Percentiles rank a stretch among this genome's conserved stretches.
Evolutionary conservation across 495 filamentous ascomycete species (phyloP).

Genomic region (Xylona heveae): DNA sequence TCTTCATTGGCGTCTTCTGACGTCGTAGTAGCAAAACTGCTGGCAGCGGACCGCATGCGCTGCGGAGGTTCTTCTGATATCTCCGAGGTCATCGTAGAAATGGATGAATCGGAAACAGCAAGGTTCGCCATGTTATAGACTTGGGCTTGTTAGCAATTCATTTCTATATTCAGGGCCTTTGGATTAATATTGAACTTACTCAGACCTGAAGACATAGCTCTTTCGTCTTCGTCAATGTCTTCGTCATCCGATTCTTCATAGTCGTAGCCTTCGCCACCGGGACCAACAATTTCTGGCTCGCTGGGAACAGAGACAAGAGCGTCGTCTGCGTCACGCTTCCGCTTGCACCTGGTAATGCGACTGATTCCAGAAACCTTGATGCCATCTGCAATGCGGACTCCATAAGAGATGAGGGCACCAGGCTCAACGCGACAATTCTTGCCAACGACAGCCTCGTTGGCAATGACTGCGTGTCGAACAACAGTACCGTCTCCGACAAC

Average conservation of each 20-base stretch:
- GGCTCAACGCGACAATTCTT: slow-evolving; percentile 41
- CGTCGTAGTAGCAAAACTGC: slow-evolving; percentile 28
- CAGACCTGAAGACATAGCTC: slow-evolving; percentile 27
- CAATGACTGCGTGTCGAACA: slow-evolving; percentile 57
- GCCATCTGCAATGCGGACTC: slow-evolving; percentile 45
- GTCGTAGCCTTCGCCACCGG: slow-evolving; percentile 23
- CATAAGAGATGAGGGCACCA: slow-evolving; percentile 62
- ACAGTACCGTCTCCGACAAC: slow-evolving; percentile 49
- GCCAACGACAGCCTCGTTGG: slow-evolving; percentile 45
- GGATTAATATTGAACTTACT: slow-evolving; percentile 21
- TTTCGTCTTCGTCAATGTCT: slow-evolving; percentile 27
- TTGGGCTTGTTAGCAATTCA: slow-evolving; percentile 16
- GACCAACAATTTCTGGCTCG: slow-evolving; percentile 20
- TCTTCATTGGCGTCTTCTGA: slow-evolving; percentile 39
- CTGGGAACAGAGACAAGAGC: slow-evolving; percentile 14
- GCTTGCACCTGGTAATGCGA: slow-evolving; percentile 32
- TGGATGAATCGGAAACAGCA: slow-evolving; percentile 53
- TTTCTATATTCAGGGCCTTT: background rate
- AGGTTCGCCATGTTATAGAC: slow-evolving; percentile 50
- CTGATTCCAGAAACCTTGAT: slow-evolving; percentile 26
- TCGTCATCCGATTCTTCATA: slow-evolving; percentile 25
- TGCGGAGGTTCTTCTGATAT: slow-evolving; percentile 10
- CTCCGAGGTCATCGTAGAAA: slow-evolving; percentile 44
- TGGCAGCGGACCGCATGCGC: slow-evolving; percentile 22
- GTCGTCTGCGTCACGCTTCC: slow-evolving; percentile 20